These are phyloP conservation scores for Rhinocladiella similis DNA, from an alignment of 2,329 filamentous ascomycete species.

Conservation along the genomic window DNA sequence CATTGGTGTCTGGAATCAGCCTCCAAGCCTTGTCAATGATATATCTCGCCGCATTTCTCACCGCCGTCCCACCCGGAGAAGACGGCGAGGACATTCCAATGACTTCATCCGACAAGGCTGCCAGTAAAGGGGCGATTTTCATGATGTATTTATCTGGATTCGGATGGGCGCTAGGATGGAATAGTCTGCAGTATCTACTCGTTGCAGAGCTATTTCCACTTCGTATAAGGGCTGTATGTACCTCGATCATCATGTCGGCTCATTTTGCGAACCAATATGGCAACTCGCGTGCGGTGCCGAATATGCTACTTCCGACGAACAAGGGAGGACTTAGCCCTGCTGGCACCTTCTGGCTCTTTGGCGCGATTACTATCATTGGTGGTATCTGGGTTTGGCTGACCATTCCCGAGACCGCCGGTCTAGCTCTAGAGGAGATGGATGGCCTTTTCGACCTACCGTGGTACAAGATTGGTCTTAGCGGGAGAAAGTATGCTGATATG, in stretches of 20 bases:
- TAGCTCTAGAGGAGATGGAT: conserved; percentile 62
- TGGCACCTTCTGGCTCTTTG: conserved; percentile 78
- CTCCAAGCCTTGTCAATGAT: conserved; percentile 52
- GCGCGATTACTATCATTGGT: conserved; percentile 66
- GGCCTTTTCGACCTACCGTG: conserved; percentile 70
- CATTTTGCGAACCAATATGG: conserved; percentile 41
- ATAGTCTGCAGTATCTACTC: conserved; percentile 47
- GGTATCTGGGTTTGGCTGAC: conserved; percentile 70
- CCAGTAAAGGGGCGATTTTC: conserved; percentile 42
- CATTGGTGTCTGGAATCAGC: conserved; percentile 49
- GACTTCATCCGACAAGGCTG: conserved; percentile 30
- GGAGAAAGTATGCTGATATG: conserved; percentile 14
- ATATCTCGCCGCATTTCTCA: conserved; percentile 56
- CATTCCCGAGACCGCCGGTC: conserved; percentile 70
- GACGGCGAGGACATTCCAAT: conserved; percentile 32
- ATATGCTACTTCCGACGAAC: conserved; percentile 53
- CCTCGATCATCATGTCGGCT: conserved; percentile 46
- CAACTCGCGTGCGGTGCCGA: conserved; percentile 34
- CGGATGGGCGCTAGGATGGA: conserved; percentile 51
- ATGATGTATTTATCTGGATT: conserved; percentile 47
- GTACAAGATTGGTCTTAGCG: conserved; percentile 64
- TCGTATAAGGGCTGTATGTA: conserved; percentile 42
- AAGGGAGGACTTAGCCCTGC: conserved; percentile 49
- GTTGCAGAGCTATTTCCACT: conserved; percentile 48
- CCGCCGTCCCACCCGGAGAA: conserved; percentile 24